These are phyloP conservation scores for Miscanthus lutarioriparius DNA, from an alignment of 176 grass and related monocot genomes.

Conservation along the genomic window DNA sequence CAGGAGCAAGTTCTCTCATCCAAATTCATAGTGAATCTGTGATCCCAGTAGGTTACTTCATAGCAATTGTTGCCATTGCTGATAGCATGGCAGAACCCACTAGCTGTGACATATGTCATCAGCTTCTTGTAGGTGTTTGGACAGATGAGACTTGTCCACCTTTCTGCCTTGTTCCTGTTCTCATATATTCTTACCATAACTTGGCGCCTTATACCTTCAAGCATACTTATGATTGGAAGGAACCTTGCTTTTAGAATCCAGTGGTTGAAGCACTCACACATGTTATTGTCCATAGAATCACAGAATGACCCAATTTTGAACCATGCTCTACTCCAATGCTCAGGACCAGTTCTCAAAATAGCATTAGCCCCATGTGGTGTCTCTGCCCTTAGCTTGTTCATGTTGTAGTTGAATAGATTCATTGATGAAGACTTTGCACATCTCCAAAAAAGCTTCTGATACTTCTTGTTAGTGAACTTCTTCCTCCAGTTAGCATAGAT, in stretches of 20 bases:
- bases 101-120: neutral
- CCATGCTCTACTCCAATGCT: neutral
- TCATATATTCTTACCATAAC: neutral
- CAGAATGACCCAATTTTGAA: neutral
- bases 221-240: slow-evolving; percentile 16
- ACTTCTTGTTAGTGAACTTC: neutral
- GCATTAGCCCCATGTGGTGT: neutral
- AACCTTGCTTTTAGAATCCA: neutral
- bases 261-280: neutral
- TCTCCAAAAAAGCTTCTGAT: neutral
- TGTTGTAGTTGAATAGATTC: neutral
- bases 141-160: neutral
- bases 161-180: neutral
- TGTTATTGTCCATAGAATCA: neutral
- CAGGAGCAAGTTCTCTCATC: too few relatives aligned
- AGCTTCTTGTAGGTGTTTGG: neutral
- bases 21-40: too few relatives aligned
- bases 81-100: neutral
- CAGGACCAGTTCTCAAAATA: neutral
- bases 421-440: neutral
- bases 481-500: neutral
- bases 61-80: neutral
- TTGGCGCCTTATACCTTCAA: neutral
- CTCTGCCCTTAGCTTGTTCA: neutral
- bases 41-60: neutral